Base-by-base conservation (phyloP, 2,329 filamentous ascomycete species). In the Stagonosporopsis rhizophila region DNA sequence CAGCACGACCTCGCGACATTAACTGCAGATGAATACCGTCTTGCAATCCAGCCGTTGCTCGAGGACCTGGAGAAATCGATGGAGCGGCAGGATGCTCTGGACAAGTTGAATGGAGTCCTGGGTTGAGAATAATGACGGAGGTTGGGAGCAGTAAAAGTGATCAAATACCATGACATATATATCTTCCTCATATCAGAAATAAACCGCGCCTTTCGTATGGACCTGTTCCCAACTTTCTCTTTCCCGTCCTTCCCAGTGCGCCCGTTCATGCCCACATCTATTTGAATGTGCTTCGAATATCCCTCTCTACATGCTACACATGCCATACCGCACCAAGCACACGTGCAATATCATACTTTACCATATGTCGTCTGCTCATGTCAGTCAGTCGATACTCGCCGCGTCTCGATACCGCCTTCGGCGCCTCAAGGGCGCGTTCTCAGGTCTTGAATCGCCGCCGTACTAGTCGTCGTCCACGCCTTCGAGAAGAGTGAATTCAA, bases 401-500 rank as follows among this genome's bases (percentile, higher is more conserved):
- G n/a, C 45, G 15, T 45, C 34, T 34, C 35, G 30, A 22, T 44
- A 47, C 30, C 41, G 20, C 19, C 22, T 22, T 22, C 34, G 22
- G 2, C 28, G 23, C 22, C 39, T 11, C 6, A 46, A 17, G 22
- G 28, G 46, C 12, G 15, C 20, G 20, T 32, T 50, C 20, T 50
- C 28, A 46, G 52, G 52, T 56, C 46, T 20, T 22, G 40, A 22
- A 6, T 17, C 37, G 23, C 30, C 53, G 47, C 14, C 28, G 17
- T 51, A 41, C 53, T 56, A 56, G n/a, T 72, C 68, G 52, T 72
- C 67, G 64, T 86, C 87, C 70, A 91, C 89, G 48, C 91, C 91
- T 66, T 91, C 85, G 20, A 96, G 82, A 62, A 99, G 82, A 49
- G 97, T 91, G 74, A 99, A 97, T 70, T 96, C 92, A 65, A 99